phyloP scores from a whole-genome alignment of 164 flowering plant genomes.

The Santalum album region DNA sequence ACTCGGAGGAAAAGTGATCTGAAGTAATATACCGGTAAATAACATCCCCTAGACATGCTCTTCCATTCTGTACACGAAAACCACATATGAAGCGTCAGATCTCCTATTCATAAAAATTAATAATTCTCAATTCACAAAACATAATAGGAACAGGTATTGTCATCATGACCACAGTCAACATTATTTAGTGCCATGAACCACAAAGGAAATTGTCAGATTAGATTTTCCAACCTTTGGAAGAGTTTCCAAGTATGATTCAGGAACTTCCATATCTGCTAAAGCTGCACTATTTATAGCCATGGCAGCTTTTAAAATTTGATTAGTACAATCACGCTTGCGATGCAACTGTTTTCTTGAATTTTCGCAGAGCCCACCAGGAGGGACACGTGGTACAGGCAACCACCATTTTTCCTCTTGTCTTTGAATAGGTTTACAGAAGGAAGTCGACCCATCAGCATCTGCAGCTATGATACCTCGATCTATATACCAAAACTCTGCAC shows the following conservation, averaged over 20 bases:
- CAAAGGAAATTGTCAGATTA: background rate
- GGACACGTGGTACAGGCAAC: slow-evolving; percentile 92
- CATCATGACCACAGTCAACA: no score
- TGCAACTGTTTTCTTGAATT: slow-evolving; percentile 55
- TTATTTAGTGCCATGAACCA: no score
- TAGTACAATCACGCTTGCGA: slow-evolving; percentile 79
- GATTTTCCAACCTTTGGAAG: slow-evolving; percentile 74
- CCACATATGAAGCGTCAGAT: background rate
- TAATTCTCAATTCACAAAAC: background rate
- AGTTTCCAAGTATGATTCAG: slow-evolving; percentile 70
- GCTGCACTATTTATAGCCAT: slow-evolving; percentile 73
- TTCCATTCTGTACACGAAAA: slow-evolving; percentile 58
- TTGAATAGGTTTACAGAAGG: slow-evolving; percentile 52
- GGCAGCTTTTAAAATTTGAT: slow-evolving; percentile 88
- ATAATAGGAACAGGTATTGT: no score
- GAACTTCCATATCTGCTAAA: slow-evolving; percentile 92
- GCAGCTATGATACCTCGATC: slow-evolving; percentile 77
- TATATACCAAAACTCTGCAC: slow-evolving; percentile 90
- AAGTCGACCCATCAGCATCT: slow-evolving; percentile 58
- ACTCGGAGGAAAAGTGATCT: slow-evolving; percentile 85
- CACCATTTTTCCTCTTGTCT: slow-evolving; percentile 98
- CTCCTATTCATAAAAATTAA: background rate
- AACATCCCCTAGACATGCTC: slow-evolving; percentile 79
- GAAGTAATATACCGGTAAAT: slow-evolving; percentile 85
- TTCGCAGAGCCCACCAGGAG: slow-evolving; percentile 64